Evolutionary conservation across 345 rosid genomes (phyloP).

Genomic region (Mallotus nudiflorus): DNA sequence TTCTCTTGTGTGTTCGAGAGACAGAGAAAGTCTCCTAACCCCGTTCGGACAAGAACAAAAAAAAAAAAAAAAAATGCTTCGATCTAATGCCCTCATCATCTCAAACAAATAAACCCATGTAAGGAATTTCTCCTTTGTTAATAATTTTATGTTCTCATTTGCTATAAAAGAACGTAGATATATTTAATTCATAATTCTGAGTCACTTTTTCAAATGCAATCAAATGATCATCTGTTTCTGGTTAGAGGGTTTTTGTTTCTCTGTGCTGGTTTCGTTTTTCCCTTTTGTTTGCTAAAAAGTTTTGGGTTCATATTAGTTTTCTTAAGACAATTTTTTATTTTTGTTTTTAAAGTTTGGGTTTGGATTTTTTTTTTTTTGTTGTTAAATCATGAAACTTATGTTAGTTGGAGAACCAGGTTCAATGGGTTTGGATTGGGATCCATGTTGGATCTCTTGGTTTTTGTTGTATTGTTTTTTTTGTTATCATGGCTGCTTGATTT

Average conservation of each 20-base stretch:
- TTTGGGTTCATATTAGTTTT: constrained; percentile 7
- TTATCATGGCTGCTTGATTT: constrained; percentile 21
- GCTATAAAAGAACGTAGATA: background rate
- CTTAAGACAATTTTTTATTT: background rate
- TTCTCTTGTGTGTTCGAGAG: constrained; percentile 18
- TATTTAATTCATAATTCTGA: constrained; percentile 4
- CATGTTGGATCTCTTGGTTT: constrained; percentile 72
- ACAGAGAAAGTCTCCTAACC: constrained; percentile 17
- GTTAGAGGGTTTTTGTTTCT: constrained; percentile 28
- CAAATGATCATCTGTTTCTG: constrained; percentile 42
- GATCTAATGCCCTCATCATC: constrained; percentile 45
- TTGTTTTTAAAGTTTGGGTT: background rate
- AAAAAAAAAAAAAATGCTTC: constrained; percentile 48
- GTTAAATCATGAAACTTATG: constrained; percentile 19
- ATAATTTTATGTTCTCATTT: background rate
- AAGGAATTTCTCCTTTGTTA: constrained; percentile 28
- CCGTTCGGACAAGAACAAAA: too few species aligned
- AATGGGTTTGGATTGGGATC: constrained; percentile 78
- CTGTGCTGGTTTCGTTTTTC: constrained; percentile 23
- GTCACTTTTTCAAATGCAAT: constrained; percentile 47
- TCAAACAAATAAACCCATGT: constrained; percentile 53
- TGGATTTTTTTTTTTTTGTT: background rate
- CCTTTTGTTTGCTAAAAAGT: constrained; percentile 33
- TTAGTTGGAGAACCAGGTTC: constrained; percentile 55
- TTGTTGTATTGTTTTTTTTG: constrained; percentile 29